Conservation (phyloP, 106 monocot species). For the Dioscorea zingiberensis region DNA sequence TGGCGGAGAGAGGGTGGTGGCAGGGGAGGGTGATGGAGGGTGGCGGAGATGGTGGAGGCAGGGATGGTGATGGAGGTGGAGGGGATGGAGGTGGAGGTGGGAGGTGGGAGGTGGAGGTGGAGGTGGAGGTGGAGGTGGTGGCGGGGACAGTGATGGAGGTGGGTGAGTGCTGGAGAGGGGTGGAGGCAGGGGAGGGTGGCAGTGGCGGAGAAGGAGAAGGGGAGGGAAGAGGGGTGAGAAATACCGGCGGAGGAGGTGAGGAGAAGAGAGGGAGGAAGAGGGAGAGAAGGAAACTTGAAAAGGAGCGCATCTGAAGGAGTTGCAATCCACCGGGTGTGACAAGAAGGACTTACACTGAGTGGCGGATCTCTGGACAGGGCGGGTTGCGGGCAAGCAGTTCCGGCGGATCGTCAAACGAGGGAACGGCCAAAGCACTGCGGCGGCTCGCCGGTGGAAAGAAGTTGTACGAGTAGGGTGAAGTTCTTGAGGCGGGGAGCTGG, state of each 20-base stretch:
- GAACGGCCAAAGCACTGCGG: slow-evolving; percentile 32
- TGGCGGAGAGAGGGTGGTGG: slow-evolving; percentile 9
- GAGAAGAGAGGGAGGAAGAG: slow-evolving; percentile 16
- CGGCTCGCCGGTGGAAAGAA: slow-evolving; percentile 68
- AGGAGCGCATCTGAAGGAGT: slow-evolving; percentile 18
- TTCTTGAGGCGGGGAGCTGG: slow-evolving; percentile 36
- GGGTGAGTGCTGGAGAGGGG: slow-evolving; percentile 14
- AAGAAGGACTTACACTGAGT: slow-evolving; percentile 38
- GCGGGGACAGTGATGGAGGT: background rate
- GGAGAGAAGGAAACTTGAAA: slow-evolving; percentile 24
- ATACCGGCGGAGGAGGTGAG: too few species aligned
- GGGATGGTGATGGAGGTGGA: slow-evolving; percentile 14
- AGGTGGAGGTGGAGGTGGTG: background rate
- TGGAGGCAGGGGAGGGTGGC: background rate
- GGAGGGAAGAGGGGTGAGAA: too few species aligned
- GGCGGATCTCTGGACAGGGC: slow-evolving; percentile 35
- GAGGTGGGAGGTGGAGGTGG: background rate
- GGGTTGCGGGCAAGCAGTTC: slow-evolving; percentile 45
- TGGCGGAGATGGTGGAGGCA: slow-evolving; percentile 2
- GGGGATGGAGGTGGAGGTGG: slow-evolving; percentile 9
- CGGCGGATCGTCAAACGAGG: slow-evolving; percentile 29
- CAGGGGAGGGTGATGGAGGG: slow-evolving; percentile 19
- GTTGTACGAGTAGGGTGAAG: slow-evolving; percentile 67
- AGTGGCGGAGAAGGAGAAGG: slow-evolving; percentile 6
- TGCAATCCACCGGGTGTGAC: slow-evolving; percentile 27